A percentile compares a stretch with the other conserved stretches of the same genome.
Conservation (phyloP, 768 basidiomycete species). For the Artomyces pyxidatus region DNA sequence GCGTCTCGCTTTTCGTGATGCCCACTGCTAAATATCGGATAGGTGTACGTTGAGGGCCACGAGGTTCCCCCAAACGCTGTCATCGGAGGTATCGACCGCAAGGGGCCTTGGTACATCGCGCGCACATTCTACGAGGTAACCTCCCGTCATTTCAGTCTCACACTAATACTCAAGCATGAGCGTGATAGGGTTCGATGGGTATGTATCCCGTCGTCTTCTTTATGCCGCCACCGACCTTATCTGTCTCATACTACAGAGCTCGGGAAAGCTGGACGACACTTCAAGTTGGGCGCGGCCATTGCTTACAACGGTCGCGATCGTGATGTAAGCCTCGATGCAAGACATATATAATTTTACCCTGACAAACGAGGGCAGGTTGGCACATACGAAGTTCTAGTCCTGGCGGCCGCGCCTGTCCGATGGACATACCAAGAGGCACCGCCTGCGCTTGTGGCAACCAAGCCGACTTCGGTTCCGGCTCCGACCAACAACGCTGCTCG, state of each 20-base stretch:
- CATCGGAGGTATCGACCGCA: constrained; percentile 12
- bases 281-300: constrained; percentile 23
- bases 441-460: no score
- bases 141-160: not conserved
- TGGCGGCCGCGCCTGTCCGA: constrained; percentile 14
- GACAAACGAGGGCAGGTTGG: constrained; percentile 16
- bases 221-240: no score
- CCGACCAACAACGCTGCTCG: not conserved
- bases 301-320: constrained; percentile 28
- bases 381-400: constrained; percentile 29
- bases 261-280: constrained; percentile 26
- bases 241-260: constrained; percentile 27
- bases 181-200: constrained; percentile 9
- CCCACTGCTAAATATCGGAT: not conserved
- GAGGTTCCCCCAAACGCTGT: constrained; percentile 13
- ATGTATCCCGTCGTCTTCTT: no score
- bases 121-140: constrained; percentile 14
- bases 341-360: no score
- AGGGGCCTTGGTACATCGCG: constrained; percentile 9
- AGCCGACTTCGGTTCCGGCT: not conserved
- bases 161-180: not conserved
- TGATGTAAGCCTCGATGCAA: no score
- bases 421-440: constrained; percentile 1
- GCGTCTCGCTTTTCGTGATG: not conserved
- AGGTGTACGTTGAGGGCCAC: constrained; percentile 12